A percentile compares a stretch with the other conserved stretches of the same genome.
These are phyloP conservation scores for Hamigera avellanea DNA, from an alignment of 495 filamentous ascomycete species.

Conservation along the genomic window DNA sequence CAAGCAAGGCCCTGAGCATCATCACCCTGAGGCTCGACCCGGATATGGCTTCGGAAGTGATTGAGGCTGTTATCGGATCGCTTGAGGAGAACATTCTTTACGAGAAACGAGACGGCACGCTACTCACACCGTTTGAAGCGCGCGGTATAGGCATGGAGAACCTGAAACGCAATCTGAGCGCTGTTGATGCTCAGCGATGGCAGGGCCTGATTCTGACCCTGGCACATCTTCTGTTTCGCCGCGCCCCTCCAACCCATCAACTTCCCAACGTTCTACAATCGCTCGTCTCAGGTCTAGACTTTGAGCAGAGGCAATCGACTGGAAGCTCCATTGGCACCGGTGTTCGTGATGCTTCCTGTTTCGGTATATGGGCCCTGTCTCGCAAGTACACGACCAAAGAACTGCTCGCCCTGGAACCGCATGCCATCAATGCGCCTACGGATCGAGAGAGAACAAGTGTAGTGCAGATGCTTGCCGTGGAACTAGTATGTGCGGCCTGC, in stretches of 20 bases:
- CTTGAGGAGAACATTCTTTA: slow-evolving; percentile 70
- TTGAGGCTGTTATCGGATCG: slow-evolving; percentile 68
- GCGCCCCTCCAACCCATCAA: slow-evolving; percentile 53
- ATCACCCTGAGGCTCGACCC: slow-evolving; percentile 66
- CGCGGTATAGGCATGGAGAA: slow-evolving; percentile 15
- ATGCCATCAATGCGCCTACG: slow-evolving; percentile 17
- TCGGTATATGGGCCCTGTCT: slow-evolving; percentile 88
- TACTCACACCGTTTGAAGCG: slow-evolving; percentile 25
- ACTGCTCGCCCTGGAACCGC: slow-evolving; percentile 48
- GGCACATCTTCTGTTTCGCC: slow-evolving; percentile 70
- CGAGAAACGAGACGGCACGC: slow-evolving; percentile 31
- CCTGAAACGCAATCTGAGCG: slow-evolving; percentile 49
- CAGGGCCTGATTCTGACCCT: slow-evolving; percentile 84
- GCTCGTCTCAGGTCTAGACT: slow-evolving; percentile 62
- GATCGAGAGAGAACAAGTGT: slow-evolving; percentile 28
- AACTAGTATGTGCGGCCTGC: slow-evolving; percentile 71
- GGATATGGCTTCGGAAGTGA: slow-evolving; percentile 72
- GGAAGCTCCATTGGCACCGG: slow-evolving; percentile 80
- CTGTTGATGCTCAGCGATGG: slow-evolving; percentile 74
- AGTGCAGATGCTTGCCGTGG: slow-evolving; percentile 64
- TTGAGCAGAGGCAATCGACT: slow-evolving; percentile 72
- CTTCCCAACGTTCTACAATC: slow-evolving; percentile 59
- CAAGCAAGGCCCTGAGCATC: slow-evolving; percentile 85
- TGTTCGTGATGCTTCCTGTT: slow-evolving; percentile 93
- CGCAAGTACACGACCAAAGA: slow-evolving; percentile 76